phyloP scores from a whole-genome alignment of 192 early-diverging fungal species.

The Dissophora ornata region DNA sequence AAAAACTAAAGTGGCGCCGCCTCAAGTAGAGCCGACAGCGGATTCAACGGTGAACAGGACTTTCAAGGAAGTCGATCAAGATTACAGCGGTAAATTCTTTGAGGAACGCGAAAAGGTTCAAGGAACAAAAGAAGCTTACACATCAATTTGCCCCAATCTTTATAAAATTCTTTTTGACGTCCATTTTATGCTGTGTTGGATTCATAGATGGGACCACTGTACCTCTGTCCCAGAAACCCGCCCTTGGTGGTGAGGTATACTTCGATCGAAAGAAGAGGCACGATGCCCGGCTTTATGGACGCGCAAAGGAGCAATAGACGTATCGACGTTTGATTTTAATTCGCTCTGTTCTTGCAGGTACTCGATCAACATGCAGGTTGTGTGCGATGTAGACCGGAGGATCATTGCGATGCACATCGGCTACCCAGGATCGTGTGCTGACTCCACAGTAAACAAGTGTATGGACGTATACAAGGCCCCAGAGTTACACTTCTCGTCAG shows the following conservation, averaged over 20 bases:
- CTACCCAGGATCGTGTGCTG: not conserved
- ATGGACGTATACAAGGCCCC: not conserved
- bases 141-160: too few relatives aligned
- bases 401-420: not conserved
- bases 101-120: too few relatives aligned
- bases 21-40: too few relatives aligned
- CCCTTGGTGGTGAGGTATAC: constrained; percentile 5
- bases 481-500: not conserved
- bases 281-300: not conserved
- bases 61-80: too few relatives aligned
- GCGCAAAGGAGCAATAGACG: not conserved
- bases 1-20: too few relatives aligned
- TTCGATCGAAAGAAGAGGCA: constrained; percentile 17
- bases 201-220: constrained; percentile 13
- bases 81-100: too few relatives aligned
- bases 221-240: constrained; percentile 8
- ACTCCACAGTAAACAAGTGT: not conserved
- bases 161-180: too few relatives aligned
- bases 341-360: not conserved
- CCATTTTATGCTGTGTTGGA: constrained; percentile 14
- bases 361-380: not conserved
- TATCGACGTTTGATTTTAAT: not conserved
- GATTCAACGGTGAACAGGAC: too few relatives aligned
- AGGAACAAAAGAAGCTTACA: too few relatives aligned
- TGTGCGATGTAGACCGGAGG: not conserved